Base-by-base conservation (phyloP, 2,329 filamentous ascomycete genomes). In the Thielaviopsis punctulata region DNA sequence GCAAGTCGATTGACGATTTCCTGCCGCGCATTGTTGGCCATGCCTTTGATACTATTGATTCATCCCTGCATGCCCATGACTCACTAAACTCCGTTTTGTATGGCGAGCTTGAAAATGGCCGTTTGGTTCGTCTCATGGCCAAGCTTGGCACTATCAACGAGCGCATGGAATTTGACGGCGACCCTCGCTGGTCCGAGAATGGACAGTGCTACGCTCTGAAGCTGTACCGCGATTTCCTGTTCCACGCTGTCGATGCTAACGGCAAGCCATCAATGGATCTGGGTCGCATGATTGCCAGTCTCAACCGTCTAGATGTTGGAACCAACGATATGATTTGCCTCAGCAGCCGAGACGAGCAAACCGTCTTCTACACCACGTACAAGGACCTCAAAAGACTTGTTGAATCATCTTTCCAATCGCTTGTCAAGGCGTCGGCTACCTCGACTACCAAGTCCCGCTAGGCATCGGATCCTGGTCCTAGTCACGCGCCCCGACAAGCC, bases 161-260 rank as follows among this genome's bases (percentile, higher is more conserved):
- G 65, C 80, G 92, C 10, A 86, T 84, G 1, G 90, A 96, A 62
- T 83, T 84, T 56, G 84, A 86, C 51, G 79, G 80, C 41, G 84
- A 89, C 56, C 70, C 75, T 0, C 73, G 77, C 48, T 98, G 92
- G 90, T 86, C 87, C 4, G 90, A 96, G 65, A 92, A 85, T 47
- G 90, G 90, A 23, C 87, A 95, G 60, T 79, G 89, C 24, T 96
- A 95, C 64, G 84, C 86, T 63, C 73, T 98, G 57, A 95, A 95
- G 67, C 75, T 98, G 8, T 96, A 96, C 71, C 79, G 92, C 48
- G 92, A 98, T 66, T 96, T 93, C 60, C 86, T 95, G 41, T 98
- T 96, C 68, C 92, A 98, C 65, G 89, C 94, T 62, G 88, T 95
- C 12, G 88, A 96, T 63, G 76, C 78, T 25, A 80, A 86, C 53